Evolutionary conservation across 371 early-diverging fungal species (phyloP), one percentile per base, ranked within the genome.

Genomic region (Apophysomyces variabilis): DNA sequence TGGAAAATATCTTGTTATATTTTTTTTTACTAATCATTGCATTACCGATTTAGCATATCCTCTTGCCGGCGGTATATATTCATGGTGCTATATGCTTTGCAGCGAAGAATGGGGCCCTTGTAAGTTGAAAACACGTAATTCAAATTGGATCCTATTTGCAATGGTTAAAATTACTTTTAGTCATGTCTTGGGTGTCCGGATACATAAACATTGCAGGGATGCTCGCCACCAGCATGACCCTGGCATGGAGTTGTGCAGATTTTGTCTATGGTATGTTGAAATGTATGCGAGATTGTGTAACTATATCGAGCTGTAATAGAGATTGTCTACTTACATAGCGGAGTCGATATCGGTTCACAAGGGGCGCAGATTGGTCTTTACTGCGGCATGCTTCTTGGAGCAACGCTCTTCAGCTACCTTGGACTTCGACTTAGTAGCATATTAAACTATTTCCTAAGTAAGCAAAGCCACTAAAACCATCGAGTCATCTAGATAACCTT

Each of bases 181-280:
- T 80, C 43, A 80, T 77, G 77, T 62, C 80, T 7, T 80, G 73
- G 72, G 64, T 77, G 11, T 62, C 61, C 37, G 80, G 80, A 0
- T 80, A 74, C 50, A 60, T 73, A 0, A 71, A 73, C 58, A 60
- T 75, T 3, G 69, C 69, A 32, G 80, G 72, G 5, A 36, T 72
- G 7, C 16, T 77, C 1, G 68, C 80, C 0, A 69, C 68, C 7
- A 63, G 45, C 26, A 75, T 75, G 66, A 77, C 80, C 8, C 45
- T 79, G 1, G 77, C 75, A 1, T 79, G 72, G 59, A 73, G 69
- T 7, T 57, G 65, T 32, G 67, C 69, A 1, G 62, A 80, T 54
- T 76, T 75, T 18, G 69, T 75, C 43, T 57, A 71, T 38, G 66
- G 75, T 68, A 66, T 18, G 47, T n/a, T 21, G 7, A 14, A 16